Evolutionary conservation across 305 asterid species (phyloP).

Genomic region (Fraxinus floribunda): DNA sequence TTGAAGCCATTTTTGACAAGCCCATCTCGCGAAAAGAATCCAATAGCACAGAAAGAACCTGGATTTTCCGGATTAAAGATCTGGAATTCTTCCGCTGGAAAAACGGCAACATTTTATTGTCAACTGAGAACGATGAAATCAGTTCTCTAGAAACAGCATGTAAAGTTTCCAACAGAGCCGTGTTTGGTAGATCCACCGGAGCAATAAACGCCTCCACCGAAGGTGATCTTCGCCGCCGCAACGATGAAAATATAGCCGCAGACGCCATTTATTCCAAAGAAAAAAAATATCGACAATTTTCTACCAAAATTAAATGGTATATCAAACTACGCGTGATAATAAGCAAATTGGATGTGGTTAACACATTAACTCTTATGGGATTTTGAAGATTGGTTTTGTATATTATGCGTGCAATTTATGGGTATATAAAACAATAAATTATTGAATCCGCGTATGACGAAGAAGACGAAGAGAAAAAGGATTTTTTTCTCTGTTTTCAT

Average conservation of each 20-base stretch:
- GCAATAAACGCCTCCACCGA: conserved; percentile 75
- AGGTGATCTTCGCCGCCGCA: conserved; percentile 84
- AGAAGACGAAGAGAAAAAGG: conserved; percentile 22
- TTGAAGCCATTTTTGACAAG: conserved; percentile 35
- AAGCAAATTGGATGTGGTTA: background rate
- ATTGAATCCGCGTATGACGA: conserved; percentile 55
- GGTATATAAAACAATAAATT: conserved; percentile 15
- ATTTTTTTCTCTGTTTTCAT: conserved; percentile 1
- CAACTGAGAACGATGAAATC: conserved; percentile 44
- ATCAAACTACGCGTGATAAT: conserved; percentile 12
- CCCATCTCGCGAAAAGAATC: conserved; percentile 52
- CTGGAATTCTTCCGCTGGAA: conserved; percentile 57
- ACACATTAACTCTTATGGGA: background rate
- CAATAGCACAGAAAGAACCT: conserved; percentile 53
- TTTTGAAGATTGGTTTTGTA: background rate
- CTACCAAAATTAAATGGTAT: conserved; percentile 1
- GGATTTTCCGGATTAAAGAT: conserved; percentile 65
- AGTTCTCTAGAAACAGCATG: conserved; percentile 55
- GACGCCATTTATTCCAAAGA: conserved; percentile 54
- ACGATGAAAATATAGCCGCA: conserved; percentile 79
- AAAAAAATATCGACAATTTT: background rate
- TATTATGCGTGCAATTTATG: background rate
- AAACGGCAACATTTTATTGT: conserved; percentile 37
- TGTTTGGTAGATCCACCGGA: conserved; percentile 70
- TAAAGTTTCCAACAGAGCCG: conserved; percentile 51